A percentile compares a stretch with the other conserved stretches of the same genome.
Evolutionary conservation across 306 rosid genomes (phyloP).

Genomic region (Trichosanthes cucumerina): DNA sequence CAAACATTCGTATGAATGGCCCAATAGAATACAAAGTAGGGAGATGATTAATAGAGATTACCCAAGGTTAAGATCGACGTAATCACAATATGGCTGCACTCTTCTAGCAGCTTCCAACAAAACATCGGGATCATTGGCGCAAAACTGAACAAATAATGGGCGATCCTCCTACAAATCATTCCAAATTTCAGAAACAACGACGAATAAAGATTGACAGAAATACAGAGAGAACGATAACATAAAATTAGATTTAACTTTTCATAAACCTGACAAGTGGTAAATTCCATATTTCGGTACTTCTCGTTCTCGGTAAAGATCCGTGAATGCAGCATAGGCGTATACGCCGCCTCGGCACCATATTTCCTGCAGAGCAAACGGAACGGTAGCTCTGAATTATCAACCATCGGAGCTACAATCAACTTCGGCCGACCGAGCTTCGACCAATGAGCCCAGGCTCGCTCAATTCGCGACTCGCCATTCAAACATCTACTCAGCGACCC

Average conservation of each 20-base stretch:
- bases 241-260: not conserved
- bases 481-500: conserved; percentile 26
- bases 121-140: conserved; percentile 77
- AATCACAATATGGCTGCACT: conserved; percentile 78
- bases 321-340: conserved; percentile 54
- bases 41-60: conserved; percentile 15
- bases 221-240: not conserved
- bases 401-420: conserved; percentile 87
- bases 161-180: conserved; percentile 49
- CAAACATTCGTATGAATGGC: no score
- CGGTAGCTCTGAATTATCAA: conserved; percentile 90
- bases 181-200: not conserved
- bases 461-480: conserved; percentile 36
- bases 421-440: conserved; percentile 71
- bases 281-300: conserved; percentile 71
- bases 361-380: conserved; percentile 86
- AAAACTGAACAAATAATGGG: conserved; percentile 87
- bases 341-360: conserved; percentile 65
- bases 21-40: not conserved
- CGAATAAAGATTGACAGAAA: not conserved
- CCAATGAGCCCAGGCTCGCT: conserved; percentile 91
- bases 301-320: conserved; percentile 55
- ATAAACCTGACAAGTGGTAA: conserved; percentile 69
- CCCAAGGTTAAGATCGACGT: conserved; percentile 95
- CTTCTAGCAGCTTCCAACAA: conserved; percentile 72